A percentile compares a stretch with the other conserved stretches of the same genome.
These are phyloP conservation scores for Quercus tomentella DNA, from an alignment of 331 rosid species.

Conservation along the genomic window DNA sequence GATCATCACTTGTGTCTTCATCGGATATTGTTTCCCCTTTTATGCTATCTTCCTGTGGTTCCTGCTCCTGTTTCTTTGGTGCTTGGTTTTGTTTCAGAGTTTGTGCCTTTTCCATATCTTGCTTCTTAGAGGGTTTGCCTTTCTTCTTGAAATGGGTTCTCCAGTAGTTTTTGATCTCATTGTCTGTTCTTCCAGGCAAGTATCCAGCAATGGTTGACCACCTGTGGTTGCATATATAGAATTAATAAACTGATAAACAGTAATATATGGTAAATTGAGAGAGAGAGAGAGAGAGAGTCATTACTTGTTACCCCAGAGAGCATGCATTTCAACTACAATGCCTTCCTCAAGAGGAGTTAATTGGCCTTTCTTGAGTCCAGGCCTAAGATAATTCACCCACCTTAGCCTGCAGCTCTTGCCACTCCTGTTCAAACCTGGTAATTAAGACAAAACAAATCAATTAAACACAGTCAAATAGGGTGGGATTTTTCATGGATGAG, in stretches of 20 bases:
- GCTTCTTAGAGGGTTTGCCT: constrained; percentile 26
- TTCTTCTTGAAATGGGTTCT: constrained; percentile 65
- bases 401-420: constrained; percentile 80
- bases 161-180: constrained; percentile 75
- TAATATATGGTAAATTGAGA: not conserved
- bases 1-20: not conserved
- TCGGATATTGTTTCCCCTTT: not conserved
- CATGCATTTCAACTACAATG: constrained; percentile 58
- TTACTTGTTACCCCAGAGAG: constrained; percentile 67
- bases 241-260: not conserved
- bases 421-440: constrained; percentile 58
- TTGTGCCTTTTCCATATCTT: constrained; percentile 21
- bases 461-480: not conserved
- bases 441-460: not conserved
- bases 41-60: not conserved
- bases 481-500: not conserved
- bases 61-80: not conserved
- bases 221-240: constrained; percentile 18
- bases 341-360: constrained; percentile 58
- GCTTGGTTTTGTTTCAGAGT: constrained; percentile 15
- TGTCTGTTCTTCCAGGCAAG: constrained; percentile 83
- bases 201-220: constrained; percentile 80
- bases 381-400: constrained; percentile 76
- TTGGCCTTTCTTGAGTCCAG: constrained; percentile 67
- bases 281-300: not conserved